phyloP scores from a whole-genome alignment of 164 flowering plant genomes.

The Magnolia changhungtana region DNA sequence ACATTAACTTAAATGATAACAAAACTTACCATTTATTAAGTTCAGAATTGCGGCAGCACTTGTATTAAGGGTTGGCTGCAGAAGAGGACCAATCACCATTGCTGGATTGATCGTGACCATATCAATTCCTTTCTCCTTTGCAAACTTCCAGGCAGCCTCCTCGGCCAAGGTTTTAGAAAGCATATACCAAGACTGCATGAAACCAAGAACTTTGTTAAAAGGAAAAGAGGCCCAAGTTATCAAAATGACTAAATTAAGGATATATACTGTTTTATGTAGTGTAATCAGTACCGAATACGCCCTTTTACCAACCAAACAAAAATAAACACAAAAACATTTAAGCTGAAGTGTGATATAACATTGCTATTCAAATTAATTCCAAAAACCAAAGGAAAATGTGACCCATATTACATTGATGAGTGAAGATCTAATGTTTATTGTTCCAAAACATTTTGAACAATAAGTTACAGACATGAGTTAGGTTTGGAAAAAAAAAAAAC shows the following conservation, averaged over 20 bases:
- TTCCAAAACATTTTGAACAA: background rate
- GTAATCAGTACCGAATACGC: background rate
- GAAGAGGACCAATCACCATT: slow-evolving; percentile 49
- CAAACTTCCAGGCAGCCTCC: slow-evolving; percentile 56
- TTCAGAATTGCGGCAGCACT: slow-evolving; percentile 32
- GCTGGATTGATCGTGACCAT: slow-evolving; percentile 45
- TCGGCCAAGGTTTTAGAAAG: slow-evolving; percentile 58
- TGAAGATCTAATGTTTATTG: background rate
- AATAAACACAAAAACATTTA: too few relatives aligned
- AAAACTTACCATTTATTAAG: slow-evolving; percentile 36
- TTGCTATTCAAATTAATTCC: too few relatives aligned
- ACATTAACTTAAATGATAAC: too few relatives aligned
- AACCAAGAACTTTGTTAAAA: background rate
- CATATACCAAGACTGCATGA: slow-evolving; percentile 40
- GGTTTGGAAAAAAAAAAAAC: background rate
- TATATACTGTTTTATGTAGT: too few relatives aligned
- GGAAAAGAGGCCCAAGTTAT: background rate
- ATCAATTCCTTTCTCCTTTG: slow-evolving; percentile 43
- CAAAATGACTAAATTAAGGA: background rate
- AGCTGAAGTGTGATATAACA: background rate
- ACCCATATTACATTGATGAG: background rate
- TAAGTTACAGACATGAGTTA: background rate
- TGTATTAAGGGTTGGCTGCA: slow-evolving; percentile 50
- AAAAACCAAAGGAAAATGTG: background rate
- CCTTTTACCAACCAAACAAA: background rate